These are phyloP conservation scores for Mycosphaerella sp. DNA, from an alignment of 2,329 filamentous ascomycete genomes.

Conservation along the genomic window DNA sequence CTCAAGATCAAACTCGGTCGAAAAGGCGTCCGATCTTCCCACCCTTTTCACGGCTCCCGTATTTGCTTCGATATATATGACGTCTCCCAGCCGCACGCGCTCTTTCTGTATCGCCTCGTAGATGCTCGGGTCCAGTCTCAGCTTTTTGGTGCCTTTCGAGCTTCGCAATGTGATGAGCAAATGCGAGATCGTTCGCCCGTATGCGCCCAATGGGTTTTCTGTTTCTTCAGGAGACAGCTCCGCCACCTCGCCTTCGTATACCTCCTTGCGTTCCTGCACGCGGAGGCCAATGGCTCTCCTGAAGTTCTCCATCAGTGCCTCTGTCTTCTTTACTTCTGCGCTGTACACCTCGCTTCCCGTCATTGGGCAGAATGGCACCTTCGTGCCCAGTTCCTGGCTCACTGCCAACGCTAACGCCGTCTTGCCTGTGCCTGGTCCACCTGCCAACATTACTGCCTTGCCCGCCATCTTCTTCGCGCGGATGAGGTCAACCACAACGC, in stretches of 20 bases:
- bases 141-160: slow-evolving; percentile 94
- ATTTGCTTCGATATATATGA: slow-evolving; percentile 99
- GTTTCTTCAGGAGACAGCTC: slow-evolving; percentile 97
- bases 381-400: slow-evolving; percentile 93
- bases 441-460: slow-evolving; percentile 83
- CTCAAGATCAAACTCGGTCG: slow-evolving; percentile 96
- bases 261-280: slow-evolving; percentile 97
- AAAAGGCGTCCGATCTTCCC: slow-evolving; percentile 91
- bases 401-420: slow-evolving; percentile 92
- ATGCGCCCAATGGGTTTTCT: slow-evolving; percentile 93
- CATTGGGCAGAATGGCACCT: slow-evolving; percentile 97
- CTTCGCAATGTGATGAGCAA: slow-evolving; percentile 92
- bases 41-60: slow-evolving; percentile 97
- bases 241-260: slow-evolving; percentile 97
- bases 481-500: slow-evolving; percentile 92
- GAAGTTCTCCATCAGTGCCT: slow-evolving; percentile 99
- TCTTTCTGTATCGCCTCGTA: slow-evolving; percentile 99
- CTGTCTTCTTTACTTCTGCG: slow-evolving; percentile 98
- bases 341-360: slow-evolving; percentile 98
- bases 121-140: slow-evolving; percentile 92
- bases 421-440: slow-evolving; percentile 94
- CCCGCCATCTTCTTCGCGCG: slow-evolving; percentile 97
- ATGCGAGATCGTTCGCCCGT: slow-evolving; percentile 95
- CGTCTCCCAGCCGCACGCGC: slow-evolving; percentile 89
- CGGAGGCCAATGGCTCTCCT: slow-evolving; percentile 91